Percentiles rank a stretch among this genome's conserved stretches.
Conservation (phyloP, 495 filamentous ascomycete genomes). For the Hypoxylon lienhwacheense region DNA sequence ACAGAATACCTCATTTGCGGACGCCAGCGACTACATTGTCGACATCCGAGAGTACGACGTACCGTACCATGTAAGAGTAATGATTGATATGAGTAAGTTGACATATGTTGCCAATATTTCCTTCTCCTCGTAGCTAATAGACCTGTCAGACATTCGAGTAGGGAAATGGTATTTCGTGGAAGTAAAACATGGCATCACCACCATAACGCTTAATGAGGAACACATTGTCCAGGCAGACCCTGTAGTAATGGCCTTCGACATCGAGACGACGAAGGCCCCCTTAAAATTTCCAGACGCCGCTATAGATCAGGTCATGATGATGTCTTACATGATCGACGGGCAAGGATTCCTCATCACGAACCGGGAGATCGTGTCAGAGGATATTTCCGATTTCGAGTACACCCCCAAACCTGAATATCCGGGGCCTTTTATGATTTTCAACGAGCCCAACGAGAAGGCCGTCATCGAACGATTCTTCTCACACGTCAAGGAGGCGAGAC, state of each 20-base stretch:
- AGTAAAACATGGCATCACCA: conserved; percentile 85
- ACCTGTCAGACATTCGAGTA: conserved; percentile 75
- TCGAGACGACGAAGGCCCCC: conserved; percentile 95
- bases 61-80: conserved; percentile 97
- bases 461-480: conserved; percentile 91
- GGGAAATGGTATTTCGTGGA: conserved; percentile 98
- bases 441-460: conserved; percentile 90
- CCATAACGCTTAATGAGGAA: conserved; percentile 82
- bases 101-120: not conserved
- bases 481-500: conserved; percentile 91
- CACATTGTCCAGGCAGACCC: conserved; percentile 87
- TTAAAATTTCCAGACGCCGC: conserved; percentile 97
- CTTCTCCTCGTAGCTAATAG: conserved; percentile 29
- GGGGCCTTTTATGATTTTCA: conserved; percentile 95
- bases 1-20: conserved; percentile 71
- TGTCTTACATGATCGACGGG: conserved; percentile 99
- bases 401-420: conserved; percentile 95
- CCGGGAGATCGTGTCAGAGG: conserved; percentile 94
- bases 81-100: conserved; percentile 88
- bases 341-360: conserved; percentile 99
- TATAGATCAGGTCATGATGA: conserved; percentile 99
- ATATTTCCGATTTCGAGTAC: conserved; percentile 98
- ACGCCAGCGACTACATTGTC: conserved; percentile 96
- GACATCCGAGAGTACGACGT: conserved; percentile 99
- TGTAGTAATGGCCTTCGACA: conserved; percentile 96